Evolutionary conservation across 495 filamentous ascomycete genomes (phyloP).

Genomic region (Mycothermus thermophilus): DNA sequence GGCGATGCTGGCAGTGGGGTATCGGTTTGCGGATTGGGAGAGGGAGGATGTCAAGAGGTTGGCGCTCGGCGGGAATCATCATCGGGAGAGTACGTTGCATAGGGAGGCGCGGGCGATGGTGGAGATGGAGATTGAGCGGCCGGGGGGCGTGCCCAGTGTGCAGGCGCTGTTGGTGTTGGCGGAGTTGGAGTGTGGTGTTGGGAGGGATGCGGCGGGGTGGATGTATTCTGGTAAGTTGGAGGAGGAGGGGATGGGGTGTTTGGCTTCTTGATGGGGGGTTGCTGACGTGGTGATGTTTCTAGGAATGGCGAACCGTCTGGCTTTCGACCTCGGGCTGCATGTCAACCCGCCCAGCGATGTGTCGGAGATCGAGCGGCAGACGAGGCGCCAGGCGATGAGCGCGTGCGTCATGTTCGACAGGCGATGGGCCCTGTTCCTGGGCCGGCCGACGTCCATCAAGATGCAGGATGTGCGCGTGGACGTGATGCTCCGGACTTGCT

Average conservation of each 20-base stretch:
- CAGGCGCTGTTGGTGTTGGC: slow-evolving; percentile 37
- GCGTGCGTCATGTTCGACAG: slow-evolving; percentile 40
- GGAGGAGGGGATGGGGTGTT: too few species aligned
- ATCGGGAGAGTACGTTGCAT: slow-evolving; percentile 39
- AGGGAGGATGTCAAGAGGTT: slow-evolving; percentile 36
- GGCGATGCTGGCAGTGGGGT: slow-evolving; percentile 39
- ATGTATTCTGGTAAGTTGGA: slow-evolving; percentile 35
- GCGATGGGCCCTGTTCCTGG: slow-evolving; percentile 38
- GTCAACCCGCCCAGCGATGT: slow-evolving; percentile 25
- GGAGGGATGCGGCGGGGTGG: slow-evolving; percentile 38
- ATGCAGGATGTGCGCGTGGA: slow-evolving; percentile 34
- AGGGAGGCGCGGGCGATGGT: slow-evolving; percentile 40
- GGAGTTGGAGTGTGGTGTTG: slow-evolving; percentile 39
- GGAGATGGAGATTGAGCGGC: slow-evolving; percentile 36
- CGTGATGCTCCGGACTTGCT: slow-evolving; percentile 16
- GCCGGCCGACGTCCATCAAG: slow-evolving; percentile 39
- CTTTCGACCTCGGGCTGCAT: slow-evolving; percentile 39
- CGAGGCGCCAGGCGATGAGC: slow-evolving; percentile 33
- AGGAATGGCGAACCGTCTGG: slow-evolving; percentile 34
- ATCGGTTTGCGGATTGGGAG: slow-evolving; percentile 32
- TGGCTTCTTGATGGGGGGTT: not conserved
- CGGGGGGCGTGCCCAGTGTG: slow-evolving; percentile 36
- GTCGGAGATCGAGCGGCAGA: slow-evolving; percentile 27
- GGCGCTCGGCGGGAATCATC: slow-evolving; percentile 24
- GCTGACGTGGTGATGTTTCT: slow-evolving; percentile 6